Evolutionary conservation across 1,139 yeast species (phyloP).

Genomic region (Scheffersomyces cryptocercus): DNA sequence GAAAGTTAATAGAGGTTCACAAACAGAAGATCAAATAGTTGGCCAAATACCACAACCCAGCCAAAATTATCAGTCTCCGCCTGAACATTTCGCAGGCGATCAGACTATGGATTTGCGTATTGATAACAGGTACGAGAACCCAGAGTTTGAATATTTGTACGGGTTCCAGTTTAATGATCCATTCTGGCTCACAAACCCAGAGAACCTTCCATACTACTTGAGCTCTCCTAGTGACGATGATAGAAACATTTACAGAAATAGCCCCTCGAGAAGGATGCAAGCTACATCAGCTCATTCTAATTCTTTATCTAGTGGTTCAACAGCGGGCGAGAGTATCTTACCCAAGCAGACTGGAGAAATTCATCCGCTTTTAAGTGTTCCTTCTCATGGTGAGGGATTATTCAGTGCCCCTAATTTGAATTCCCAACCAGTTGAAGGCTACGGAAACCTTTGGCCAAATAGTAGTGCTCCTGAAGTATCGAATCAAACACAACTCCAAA

Average conservation of each 20-base stretch:
- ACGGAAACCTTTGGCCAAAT: neutral
- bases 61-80: no score
- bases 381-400: neutral
- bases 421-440: neutral
- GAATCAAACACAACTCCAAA: neutral
- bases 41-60: no score
- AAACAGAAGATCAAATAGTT: no score
- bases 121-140: neutral
- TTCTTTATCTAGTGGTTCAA: no score
- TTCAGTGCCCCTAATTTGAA: neutral
- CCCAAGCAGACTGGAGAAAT: no score
- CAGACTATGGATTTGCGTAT: neutral
- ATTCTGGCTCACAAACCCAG: slow-evolving; percentile 46
- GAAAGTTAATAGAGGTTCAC: neutral
- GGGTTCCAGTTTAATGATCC: slow-evolving; percentile 42
- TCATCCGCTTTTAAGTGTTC: neutral
- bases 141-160: slow-evolving; percentile 18
- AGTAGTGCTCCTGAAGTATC: neutral
- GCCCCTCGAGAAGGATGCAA: neutral
- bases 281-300: neutral
- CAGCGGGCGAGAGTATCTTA: no score
- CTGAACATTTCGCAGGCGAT: no score
- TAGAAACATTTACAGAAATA: neutral
- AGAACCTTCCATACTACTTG: slow-evolving; percentile 39
- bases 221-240: slow-evolving; percentile 38